Evolutionary conservation across 2,329 filamentous ascomycete genomes (phyloP).

Genomic region (Fusarium sp.): DNA sequence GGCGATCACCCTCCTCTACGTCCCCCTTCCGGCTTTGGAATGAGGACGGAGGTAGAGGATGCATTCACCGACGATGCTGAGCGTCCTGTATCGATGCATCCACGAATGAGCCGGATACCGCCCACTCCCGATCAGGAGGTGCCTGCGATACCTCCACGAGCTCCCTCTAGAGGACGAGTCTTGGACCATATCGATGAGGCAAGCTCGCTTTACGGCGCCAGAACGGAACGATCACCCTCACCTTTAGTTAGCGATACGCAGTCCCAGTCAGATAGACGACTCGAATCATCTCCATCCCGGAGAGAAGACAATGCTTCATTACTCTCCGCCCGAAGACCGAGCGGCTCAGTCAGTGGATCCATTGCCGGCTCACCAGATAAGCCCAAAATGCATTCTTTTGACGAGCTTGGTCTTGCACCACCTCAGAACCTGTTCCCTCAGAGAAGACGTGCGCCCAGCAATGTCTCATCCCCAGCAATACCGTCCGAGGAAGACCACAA

Average conservation of each 20-base stretch:
- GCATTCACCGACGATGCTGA: constrained; percentile 58
- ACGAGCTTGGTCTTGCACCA: constrained; percentile 64
- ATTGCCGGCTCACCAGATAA: constrained; percentile 60
- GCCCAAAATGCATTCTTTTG: constrained; percentile 59
- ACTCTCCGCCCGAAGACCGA: constrained; percentile 50
- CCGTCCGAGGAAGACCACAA: constrained; percentile 78
- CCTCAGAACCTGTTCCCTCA: constrained; percentile 60
- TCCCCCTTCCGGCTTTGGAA: constrained; percentile 53
- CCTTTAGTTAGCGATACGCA: constrained; percentile 59
- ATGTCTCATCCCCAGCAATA: constrained; percentile 71
- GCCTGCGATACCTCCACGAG: constrained; percentile 59
- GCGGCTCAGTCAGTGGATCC: constrained; percentile 42
- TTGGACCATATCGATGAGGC: constrained; percentile 55
- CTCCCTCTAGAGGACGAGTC: constrained; percentile 55
- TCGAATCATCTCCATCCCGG: constrained; percentile 47
- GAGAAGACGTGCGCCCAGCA: constrained; percentile 66
- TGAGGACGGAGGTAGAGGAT: constrained; percentile 69
- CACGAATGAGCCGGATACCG: constrained; percentile 74
- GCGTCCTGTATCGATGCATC: constrained; percentile 79
- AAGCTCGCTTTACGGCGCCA: constrained; percentile 62
- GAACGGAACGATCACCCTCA: constrained; percentile 69
- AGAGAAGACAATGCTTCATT: constrained; percentile 52
- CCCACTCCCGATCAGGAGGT: constrained; percentile 61
- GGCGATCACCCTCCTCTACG: constrained; percentile 48
- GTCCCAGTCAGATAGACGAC: constrained; percentile 46